Base-by-base conservation (phyloP, 108 stramenopile genomes). In the Nitzschia palea region DNA sequence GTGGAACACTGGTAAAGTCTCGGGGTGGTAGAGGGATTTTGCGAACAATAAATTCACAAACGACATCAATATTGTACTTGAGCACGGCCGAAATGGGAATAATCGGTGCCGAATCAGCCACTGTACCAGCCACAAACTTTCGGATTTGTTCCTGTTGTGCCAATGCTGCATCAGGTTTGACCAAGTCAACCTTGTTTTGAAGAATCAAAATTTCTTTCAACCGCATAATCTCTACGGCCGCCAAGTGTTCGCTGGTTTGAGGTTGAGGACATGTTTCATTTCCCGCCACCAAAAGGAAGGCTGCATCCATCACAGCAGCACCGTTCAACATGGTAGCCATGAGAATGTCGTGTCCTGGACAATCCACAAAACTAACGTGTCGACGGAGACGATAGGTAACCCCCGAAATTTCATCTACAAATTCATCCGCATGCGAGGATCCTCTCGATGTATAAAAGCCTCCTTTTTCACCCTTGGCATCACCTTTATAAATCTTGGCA, bases 261-360 rank as follows among this genome's bases (percentile, higher is more conserved):
- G 99, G 99, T 73, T 99, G 98, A 31, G 99, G 99, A 80, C 99
- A 99, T 23, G 97, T 89, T 82, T 96, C 95, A 68, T 99, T 99
- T 27, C 98, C 99, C 12, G 99, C 99, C n/a, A 99, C 96, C 23
- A 99, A 76, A 29, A 99, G 84, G 36, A 99, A 82, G 27, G 99
- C 99, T 26, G 98, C 99, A 80, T 99, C 99, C 99, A 99, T 99
- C 72, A 99, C 99, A 52, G 99, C 99, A 27, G 99, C 99, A 57
- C 99, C 99, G 90, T 99, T 99, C 56, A 99, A 83, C 99, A 99
- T 99, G 85, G 99, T 99, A 32, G 99, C 99, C 99, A 99, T 99
- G 76, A 99, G 94, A 87, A 99, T 99, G 65, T 99, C 99, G 83
- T 99, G 99, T 28, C 99, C 99, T 15, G 99, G 99, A 92, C 99